Percentiles rank a stretch among this genome's conserved stretches.
Evolutionary conservation across 768 basidiomycete genomes (phyloP).

Genomic region (Calocybe cyanea): DNA sequence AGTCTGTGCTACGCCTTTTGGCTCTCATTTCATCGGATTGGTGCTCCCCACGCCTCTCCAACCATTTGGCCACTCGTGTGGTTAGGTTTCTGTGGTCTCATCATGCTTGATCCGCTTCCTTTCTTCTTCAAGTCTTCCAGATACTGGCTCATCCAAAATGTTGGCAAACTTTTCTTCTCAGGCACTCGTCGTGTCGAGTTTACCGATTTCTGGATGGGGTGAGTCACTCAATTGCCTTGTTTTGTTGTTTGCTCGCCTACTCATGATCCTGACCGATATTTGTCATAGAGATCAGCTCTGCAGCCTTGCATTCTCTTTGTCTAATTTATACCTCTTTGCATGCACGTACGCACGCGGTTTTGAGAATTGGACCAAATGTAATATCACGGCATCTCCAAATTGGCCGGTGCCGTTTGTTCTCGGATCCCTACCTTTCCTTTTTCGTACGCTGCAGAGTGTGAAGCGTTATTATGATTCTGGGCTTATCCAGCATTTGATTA

Average conservation of each 20-base stretch:
- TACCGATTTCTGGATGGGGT: slow-evolving; percentile 90
- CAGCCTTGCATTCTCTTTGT: slow-evolving; percentile 71
- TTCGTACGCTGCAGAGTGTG: slow-evolving; percentile 82
- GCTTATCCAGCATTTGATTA: slow-evolving; percentile 76
- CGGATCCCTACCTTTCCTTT: slow-evolving; percentile 61
- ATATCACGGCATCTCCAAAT: slow-evolving; percentile 31
- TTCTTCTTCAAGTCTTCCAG: slow-evolving; percentile 59
- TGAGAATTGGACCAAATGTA: slow-evolving; percentile 47
- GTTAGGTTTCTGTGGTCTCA: slow-evolving; percentile 55
- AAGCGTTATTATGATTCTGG: slow-evolving; percentile 83
- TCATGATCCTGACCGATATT: neutral
- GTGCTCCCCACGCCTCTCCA: slow-evolving; percentile 50
- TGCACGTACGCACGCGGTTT: slow-evolving; percentile 69
- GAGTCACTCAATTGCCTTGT: too few species aligned
- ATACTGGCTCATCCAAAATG: slow-evolving; percentile 74
- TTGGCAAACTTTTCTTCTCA: slow-evolving; percentile 61
- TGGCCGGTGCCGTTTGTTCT: slow-evolving; percentile 67
- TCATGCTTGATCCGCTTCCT: slow-evolving; percentile 77
- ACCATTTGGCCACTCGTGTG: slow-evolving; percentile 80
- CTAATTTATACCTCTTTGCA: slow-evolving; percentile 67
- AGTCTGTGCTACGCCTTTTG: slow-evolving; percentile 78
- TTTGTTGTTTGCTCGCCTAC: neutral
- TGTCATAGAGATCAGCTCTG: slow-evolving; percentile 81
- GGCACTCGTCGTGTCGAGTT: slow-evolving; percentile 81
- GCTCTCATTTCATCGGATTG: slow-evolving; percentile 73